These are phyloP conservation scores for Mitragyna speciosa DNA, from an alignment of 257 asterid genomes.

Conservation along the genomic window DNA sequence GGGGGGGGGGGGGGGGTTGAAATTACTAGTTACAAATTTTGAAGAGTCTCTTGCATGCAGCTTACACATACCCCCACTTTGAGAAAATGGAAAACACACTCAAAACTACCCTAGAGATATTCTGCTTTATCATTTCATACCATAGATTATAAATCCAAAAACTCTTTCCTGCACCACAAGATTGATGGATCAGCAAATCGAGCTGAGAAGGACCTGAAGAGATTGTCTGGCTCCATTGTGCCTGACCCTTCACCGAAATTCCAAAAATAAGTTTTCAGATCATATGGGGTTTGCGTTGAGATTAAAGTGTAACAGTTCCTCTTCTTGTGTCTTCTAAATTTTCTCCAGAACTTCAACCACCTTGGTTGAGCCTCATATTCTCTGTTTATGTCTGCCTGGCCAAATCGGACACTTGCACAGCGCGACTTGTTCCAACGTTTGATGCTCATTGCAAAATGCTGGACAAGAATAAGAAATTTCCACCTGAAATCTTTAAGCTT, in stretches of 20 bases:
- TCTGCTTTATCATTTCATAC: not conserved
- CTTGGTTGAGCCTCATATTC: slow-evolving; percentile 30
- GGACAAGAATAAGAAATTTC: no score
- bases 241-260: slow-evolving; percentile 61
- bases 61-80: not conserved
- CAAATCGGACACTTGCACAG: slow-evolving; percentile 52
- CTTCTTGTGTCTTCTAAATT: slow-evolving; percentile 27
- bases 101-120: not conserved
- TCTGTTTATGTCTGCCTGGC: slow-evolving; percentile 25
- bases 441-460: slow-evolving; percentile 12
- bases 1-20: no score
- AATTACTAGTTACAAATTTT: not conserved
- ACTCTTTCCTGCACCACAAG: slow-evolving; percentile 10
- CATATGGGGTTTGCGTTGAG: slow-evolving; percentile 37
- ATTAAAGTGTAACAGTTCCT: slow-evolving; percentile 22
- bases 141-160: not conserved
- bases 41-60: not conserved
- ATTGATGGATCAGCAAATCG: slow-evolving; percentile 65
- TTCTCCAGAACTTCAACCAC: slow-evolving; percentile 60
- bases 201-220: slow-evolving; percentile 69
- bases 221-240: slow-evolving; percentile 51
- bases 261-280: slow-evolving; percentile 54
- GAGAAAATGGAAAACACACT: not conserved
- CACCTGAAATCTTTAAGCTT: not conserved
- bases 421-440: slow-evolving; percentile 44